Percentiles rank a stretch among this genome's conserved stretches.
Evolutionary conservation across 768 basidiomycete genomes (phyloP).

Genomic region (Lactarius deliciosus): DNA sequence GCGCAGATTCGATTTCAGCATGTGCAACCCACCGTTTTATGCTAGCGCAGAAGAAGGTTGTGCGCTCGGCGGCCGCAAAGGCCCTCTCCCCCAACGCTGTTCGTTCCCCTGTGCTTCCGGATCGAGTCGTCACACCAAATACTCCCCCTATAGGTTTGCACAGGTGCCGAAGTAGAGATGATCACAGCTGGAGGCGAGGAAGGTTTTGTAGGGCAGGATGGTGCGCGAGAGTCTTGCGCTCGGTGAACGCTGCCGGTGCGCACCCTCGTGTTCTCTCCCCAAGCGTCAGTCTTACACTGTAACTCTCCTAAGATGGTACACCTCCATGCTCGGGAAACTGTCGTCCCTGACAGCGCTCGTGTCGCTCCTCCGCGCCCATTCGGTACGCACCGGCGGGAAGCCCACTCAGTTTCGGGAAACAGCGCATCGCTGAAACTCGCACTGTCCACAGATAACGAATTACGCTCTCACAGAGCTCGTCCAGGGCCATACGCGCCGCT

Average conservation of each 20-base stretch:
- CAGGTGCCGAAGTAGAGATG: conserved; percentile 85
- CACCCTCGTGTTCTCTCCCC: not conserved
- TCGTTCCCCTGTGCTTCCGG: conserved; percentile 31
- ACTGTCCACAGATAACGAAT: conserved; percentile 63
- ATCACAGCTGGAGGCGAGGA: conserved; percentile 86
- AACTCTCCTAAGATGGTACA: conserved; percentile 70
- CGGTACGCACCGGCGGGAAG: conserved; percentile 37
- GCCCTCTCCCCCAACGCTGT: conserved; percentile 69
- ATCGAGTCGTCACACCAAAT: not conserved
- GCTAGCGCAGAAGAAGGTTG: conserved; percentile 67
- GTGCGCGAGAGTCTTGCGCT: conserved; percentile 65
- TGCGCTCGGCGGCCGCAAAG: conserved; percentile 58
- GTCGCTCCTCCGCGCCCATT: conserved; percentile 45
- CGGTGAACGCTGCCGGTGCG: conserved; percentile 58
- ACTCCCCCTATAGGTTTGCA: conserved; percentile 60
- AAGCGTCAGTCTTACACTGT: not conserved
- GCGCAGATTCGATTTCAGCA: conserved; percentile 68
- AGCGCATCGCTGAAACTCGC: not conserved
- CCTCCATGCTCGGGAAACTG: conserved; percentile 88
- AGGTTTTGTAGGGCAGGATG: conserved; percentile 73
- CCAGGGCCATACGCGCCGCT: conserved; percentile 88
- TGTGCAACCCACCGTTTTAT: conserved; percentile 99
- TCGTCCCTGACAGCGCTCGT: conserved; percentile 69
- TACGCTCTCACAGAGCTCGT: conserved; percentile 83
- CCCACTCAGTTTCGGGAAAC: not conserved